Percentiles rank a stretch among this genome's conserved stretches.
phyloP scores from a whole-genome alignment of 257 asterid species.

The Scutellaria baicalensis region DNA sequence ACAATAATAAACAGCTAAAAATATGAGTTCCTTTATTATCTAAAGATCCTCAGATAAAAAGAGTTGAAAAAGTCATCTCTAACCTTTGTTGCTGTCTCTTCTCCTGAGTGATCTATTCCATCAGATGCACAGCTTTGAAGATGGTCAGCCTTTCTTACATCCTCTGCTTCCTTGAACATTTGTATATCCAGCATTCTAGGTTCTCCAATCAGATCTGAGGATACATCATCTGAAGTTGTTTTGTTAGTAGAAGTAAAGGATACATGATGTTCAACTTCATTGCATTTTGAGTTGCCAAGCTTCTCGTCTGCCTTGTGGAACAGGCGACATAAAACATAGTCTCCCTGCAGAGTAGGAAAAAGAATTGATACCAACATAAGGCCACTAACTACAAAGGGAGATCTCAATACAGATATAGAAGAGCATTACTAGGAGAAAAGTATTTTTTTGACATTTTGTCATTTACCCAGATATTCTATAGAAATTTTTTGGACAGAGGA shows the following conservation, averaged over 20 bases:
- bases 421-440: neutral
- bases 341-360: constrained; percentile 37
- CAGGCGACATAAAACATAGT: constrained; percentile 68
- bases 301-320: constrained; percentile 54
- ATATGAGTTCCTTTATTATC: neutral
- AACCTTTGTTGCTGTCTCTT: constrained; percentile 36
- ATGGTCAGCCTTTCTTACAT: constrained; percentile 18
- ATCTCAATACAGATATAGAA: neutral
- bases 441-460: neutral
- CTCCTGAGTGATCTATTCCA: constrained; percentile 31
- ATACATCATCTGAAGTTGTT: constrained; percentile 54
- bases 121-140: constrained; percentile 34
- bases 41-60: neutral
- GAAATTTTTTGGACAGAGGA: neutral
- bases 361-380: neutral
- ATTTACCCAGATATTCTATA: neutral
- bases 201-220: constrained; percentile 43
- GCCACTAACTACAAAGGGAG: neutral
- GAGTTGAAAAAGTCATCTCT: constrained; percentile 1
- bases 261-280: constrained; percentile 34
- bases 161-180: constrained; percentile 30
- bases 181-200: constrained; percentile 24
- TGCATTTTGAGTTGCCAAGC: constrained; percentile 30
- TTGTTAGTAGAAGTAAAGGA: constrained; percentile 37
- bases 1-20: neutral